These are phyloP conservation scores for Phtheirospermum japonicum DNA, from an alignment of 257 asterid genomes.

Conservation along the genomic window DNA sequence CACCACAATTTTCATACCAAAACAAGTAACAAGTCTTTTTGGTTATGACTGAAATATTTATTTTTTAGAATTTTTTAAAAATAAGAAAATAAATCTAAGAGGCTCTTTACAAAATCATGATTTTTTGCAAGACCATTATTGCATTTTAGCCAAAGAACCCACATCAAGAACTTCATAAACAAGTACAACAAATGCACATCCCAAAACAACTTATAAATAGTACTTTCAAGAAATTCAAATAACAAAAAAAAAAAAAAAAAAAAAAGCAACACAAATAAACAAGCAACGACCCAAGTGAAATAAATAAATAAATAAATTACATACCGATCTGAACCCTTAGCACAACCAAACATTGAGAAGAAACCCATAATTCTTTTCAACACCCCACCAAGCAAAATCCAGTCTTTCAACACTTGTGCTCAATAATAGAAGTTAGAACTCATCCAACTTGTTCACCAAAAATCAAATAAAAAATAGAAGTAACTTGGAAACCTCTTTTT, in stretches of 20 bases:
- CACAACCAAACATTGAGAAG: conserved; percentile 45
- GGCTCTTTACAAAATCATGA: neutral
- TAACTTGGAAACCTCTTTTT: neutral
- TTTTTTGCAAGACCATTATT: neutral
- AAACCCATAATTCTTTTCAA: conserved; percentile 35
- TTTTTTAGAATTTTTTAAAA: too few species aligned
- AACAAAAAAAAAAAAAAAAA: conserved; percentile 7
- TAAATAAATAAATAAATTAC: conserved; percentile 26
- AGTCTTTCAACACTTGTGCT: conserved; percentile 14
- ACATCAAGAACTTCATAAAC: conserved; percentile 1
- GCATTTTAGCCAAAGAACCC: neutral
- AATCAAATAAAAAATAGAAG: neutral
- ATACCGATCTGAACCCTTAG: conserved; percentile 51
- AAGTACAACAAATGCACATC: neutral
- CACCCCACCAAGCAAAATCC: conserved; percentile 29
- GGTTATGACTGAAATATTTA: too few species aligned
- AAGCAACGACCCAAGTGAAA: too few species aligned
- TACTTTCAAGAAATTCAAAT: neutral
- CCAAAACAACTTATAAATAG: neutral
- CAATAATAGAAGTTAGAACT: conserved; percentile 2
- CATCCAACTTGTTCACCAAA: neutral
- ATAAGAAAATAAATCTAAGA: too few species aligned
- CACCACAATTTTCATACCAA: too few species aligned
- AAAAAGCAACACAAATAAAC: too few species aligned
- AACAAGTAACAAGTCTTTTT: too few species aligned